Evolutionary conservation across 495 filamentous ascomycete genomes (phyloP).

Genomic region (Amniculicola lignicola): DNA sequence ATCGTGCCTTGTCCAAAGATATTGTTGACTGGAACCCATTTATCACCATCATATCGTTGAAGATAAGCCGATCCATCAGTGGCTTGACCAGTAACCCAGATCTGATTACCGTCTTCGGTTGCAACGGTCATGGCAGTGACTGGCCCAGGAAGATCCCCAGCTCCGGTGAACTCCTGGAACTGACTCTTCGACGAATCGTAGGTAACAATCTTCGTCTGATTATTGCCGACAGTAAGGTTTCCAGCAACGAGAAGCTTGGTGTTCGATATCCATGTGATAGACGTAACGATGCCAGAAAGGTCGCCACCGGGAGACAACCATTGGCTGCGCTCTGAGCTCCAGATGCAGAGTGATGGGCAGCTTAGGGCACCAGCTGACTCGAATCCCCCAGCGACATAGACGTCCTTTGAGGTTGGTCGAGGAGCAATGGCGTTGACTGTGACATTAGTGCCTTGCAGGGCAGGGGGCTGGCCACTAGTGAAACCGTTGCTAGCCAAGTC

Average conservation of each 20-base stretch:
- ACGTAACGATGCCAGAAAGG: constrained; percentile 63
- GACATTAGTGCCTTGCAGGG: constrained; percentile 63
- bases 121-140: constrained; percentile 74
- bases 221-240: constrained; percentile 64
- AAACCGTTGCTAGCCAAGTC: constrained; percentile 64
- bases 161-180: constrained; percentile 66
- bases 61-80: constrained; percentile 70
- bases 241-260: constrained; percentile 72
- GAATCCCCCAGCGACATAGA: constrained; percentile 87
- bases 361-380: constrained; percentile 73
- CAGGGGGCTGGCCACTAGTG: constrained; percentile 62
- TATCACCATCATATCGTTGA: constrained; percentile 66
- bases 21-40: constrained; percentile 57
- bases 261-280: constrained; percentile 70
- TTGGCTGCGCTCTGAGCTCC: constrained; percentile 60
- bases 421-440: constrained; percentile 70
- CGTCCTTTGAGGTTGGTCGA: constrained; percentile 61
- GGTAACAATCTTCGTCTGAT: constrained; percentile 64
- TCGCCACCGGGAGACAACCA: constrained; percentile 75
- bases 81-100: constrained; percentile 74
- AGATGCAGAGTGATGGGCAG: constrained; percentile 79
- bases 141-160: constrained; percentile 67
- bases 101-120: constrained; percentile 58
- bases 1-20: constrained; percentile 59
- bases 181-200: constrained; percentile 61